Conservation (phyloP, 495 filamentous ascomycete genomes). For the Tuber calosporum region DNA sequence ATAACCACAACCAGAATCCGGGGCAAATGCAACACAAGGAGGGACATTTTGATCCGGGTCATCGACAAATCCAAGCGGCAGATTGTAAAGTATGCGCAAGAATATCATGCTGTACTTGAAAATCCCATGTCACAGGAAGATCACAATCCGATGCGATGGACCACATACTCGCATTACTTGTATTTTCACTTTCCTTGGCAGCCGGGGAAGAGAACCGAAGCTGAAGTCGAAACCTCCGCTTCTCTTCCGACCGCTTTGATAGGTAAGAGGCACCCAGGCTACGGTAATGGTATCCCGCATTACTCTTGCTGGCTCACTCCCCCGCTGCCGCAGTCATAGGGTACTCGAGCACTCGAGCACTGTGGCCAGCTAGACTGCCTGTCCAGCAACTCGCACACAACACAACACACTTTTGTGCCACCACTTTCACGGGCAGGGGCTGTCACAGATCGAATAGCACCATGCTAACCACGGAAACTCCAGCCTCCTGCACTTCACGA, state of each 20-base stretch:
- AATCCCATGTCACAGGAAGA: not conserved
- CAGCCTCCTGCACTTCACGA: conserved; percentile 4
- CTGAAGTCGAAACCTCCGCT: not conserved
- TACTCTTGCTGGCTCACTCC: not conserved
- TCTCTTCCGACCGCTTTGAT: not conserved
- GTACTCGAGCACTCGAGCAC: too few species aligned
- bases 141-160: not conserved
- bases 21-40: not conserved
- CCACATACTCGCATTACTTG: not conserved
- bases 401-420: not conserved
- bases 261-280: not conserved
- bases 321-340: not conserved
- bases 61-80: not conserved
- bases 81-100: too few species aligned
- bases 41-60: not conserved
- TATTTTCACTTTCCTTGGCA: not conserved
- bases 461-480: conserved; percentile 5
- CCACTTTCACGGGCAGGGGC: not conserved
- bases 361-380: not conserved
- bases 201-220: not conserved
- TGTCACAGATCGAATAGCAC: conserved; percentile 2
- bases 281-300: not conserved
- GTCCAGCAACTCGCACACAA: not conserved
- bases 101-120: not conserved
- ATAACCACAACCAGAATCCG: conserved; percentile 8